Conservation (phyloP, 1,284 basidiomycete species). For the Ganoderma resinaceum region DNA sequence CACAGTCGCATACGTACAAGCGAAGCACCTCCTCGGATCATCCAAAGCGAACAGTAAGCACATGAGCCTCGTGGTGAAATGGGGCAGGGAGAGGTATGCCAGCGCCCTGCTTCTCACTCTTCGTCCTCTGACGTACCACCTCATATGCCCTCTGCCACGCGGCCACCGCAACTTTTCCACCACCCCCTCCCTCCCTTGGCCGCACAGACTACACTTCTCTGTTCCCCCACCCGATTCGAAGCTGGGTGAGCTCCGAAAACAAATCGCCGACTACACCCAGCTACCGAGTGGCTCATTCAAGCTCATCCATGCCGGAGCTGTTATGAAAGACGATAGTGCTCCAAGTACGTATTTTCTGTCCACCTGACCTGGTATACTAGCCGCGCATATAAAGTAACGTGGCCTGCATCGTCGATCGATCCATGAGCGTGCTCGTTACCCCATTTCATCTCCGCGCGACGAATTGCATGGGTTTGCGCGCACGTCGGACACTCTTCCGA, state of each 20-base stretch:
- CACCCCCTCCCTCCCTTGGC: not conserved
- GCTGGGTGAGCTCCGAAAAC: slow-evolving; percentile 58
- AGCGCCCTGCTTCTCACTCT: slow-evolving; percentile 16
- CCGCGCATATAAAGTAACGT: slow-evolving; percentile 15
- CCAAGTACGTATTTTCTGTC: slow-evolving; percentile 54
- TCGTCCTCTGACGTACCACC: slow-evolving; percentile 24
- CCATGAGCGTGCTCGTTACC: slow-evolving; percentile 13
- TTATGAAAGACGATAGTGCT: slow-evolving; percentile 80
- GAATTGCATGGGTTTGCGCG: slow-evolving; percentile 14
- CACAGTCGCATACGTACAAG: slow-evolving; percentile 39
- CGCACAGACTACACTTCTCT: slow-evolving; percentile 58
- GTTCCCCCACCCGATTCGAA: slow-evolving; percentile 62
- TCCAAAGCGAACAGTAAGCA: slow-evolving; percentile 28
- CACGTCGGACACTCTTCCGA: slow-evolving; percentile 23
- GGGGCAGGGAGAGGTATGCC: slow-evolving; percentile 62
- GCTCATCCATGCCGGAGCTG: slow-evolving; percentile 78
- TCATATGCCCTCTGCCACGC: slow-evolving; percentile 14
- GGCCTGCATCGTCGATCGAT: slow-evolving; percentile 21
- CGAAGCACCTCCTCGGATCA: slow-evolving; percentile 35
- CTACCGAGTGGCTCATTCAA: slow-evolving; percentile 72
- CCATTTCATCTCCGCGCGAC: slow-evolving; percentile 25
- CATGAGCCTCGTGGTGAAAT: slow-evolving; percentile 67
- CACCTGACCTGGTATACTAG: slow-evolving; percentile 7
- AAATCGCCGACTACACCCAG: slow-evolving; percentile 70
- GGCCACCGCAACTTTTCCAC: slow-evolving; percentile 8